Percentiles rank a stretch among this genome's conserved stretches.
These are phyloP conservation scores for Biscutella auriculata DNA, from an alignment of 441 rosid species.

Conservation along the genomic window DNA sequence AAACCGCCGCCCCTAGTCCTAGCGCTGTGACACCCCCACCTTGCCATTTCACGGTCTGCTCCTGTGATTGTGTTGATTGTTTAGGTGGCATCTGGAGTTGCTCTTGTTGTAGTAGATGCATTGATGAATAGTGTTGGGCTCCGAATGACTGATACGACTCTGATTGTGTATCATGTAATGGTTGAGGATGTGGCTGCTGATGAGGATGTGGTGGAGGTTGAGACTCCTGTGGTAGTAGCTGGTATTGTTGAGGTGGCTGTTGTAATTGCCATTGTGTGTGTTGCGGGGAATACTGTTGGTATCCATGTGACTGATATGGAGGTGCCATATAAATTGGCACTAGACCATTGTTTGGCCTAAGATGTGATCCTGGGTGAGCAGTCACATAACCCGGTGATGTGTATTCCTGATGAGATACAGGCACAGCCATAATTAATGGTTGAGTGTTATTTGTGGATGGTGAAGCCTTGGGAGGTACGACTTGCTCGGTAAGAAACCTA, in stretches of 20 bases:
- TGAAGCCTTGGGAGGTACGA: background rate
- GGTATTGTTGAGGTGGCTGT: no score
- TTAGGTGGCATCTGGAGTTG: background rate
- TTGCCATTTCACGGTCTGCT: background rate
- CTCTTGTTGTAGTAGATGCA: background rate
- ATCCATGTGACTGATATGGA: background rate
- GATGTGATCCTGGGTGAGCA: background rate
- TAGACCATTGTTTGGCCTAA: background rate
- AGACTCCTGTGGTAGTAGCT: background rate
- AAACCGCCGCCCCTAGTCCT: background rate
- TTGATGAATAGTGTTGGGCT: background rate
- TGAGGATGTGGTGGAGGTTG: background rate
- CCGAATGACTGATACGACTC: background rate
- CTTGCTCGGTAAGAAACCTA: slow-evolving; percentile 14
- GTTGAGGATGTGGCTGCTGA: background rate
- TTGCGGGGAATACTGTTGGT: background rate
- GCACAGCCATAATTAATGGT: no score
- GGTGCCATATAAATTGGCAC: background rate
- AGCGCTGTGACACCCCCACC: background rate
- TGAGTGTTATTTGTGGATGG: background rate
- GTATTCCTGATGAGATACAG: no score
- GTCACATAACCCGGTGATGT: background rate
- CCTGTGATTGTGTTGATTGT: background rate
- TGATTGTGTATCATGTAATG: background rate
- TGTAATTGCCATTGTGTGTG: background rate